Percentiles rank a stretch among this genome's conserved stretches.
Conservation (phyloP, 2,329 filamentous ascomycete genomes). For the Alternaria conjuncta region DNA sequence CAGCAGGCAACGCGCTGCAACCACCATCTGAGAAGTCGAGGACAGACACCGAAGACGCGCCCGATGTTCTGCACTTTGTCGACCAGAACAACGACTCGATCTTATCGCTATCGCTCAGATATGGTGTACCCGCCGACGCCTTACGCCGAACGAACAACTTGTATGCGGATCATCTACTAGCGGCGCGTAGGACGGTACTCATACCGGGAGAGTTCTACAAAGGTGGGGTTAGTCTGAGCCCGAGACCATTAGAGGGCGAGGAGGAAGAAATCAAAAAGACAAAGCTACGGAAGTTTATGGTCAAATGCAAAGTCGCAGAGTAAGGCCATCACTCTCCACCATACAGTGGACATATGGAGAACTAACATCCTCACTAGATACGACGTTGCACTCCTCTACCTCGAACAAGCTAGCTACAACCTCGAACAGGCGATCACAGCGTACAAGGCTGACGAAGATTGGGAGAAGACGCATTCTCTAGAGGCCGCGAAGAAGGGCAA, state of each 20-base stretch:
- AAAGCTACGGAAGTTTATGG: constrained; percentile 79
- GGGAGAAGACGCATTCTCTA: constrained; percentile 73
- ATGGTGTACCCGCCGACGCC: constrained; percentile 68
- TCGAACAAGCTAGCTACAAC: constrained; percentile 73
- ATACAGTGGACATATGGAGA: not conserved
- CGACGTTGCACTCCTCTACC: constrained; percentile 75
- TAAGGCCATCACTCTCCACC: constrained; percentile 53
- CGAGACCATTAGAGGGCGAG: constrained; percentile 74
- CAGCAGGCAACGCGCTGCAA: constrained; percentile 40
- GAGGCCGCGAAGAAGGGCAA: constrained; percentile 57
- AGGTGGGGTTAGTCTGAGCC: constrained; percentile 70
- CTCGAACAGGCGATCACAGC: constrained; percentile 68
- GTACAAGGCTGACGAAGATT: constrained; percentile 74
- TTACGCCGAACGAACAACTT: constrained; percentile 73
- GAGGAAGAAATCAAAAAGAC: constrained; percentile 74
- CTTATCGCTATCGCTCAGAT: constrained; percentile 71
- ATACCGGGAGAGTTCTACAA: constrained; percentile 76
- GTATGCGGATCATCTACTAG: constrained; percentile 72
- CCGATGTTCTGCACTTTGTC: constrained; percentile 77
- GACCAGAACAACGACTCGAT: constrained; percentile 73
- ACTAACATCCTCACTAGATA: constrained; percentile 58
- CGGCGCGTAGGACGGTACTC: constrained; percentile 71
- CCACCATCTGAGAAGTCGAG: constrained; percentile 39
- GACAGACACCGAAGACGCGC: constrained; percentile 46
- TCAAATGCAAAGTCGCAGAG: constrained; percentile 76